Conservation (phyloP, 352 stramenopile species). For the Phytophthora macrochlamydospora region DNA sequence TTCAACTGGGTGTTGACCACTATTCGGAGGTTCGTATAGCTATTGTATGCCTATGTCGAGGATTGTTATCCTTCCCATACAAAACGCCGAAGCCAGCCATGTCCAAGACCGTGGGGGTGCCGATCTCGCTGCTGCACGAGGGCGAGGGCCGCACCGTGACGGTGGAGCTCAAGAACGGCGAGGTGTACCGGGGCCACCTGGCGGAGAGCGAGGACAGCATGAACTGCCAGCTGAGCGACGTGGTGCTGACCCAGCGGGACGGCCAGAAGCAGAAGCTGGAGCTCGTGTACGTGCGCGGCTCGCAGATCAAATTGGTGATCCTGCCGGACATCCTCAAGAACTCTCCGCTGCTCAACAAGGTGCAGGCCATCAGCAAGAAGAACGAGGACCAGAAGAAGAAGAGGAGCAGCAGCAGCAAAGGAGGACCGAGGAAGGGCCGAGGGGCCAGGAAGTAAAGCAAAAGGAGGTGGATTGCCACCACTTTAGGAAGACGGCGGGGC, state of each 20-base stretch:
- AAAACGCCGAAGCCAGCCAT: slow-evolving; percentile 22
- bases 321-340: slow-evolving; percentile 97
- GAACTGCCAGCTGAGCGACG: slow-evolving; percentile 97
- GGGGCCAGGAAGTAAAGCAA: slow-evolving; percentile 35
- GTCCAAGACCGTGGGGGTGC: slow-evolving; percentile 82
- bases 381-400: slow-evolving; percentile 65
- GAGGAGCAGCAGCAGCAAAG: slow-evolving; percentile 31
- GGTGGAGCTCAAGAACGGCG: slow-evolving; percentile 89
- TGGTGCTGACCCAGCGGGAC: slow-evolving; percentile 86
- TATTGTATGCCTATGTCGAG: too few species aligned
- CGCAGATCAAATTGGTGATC: slow-evolving; percentile 97
- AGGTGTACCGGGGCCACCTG: slow-evolving; percentile 87
- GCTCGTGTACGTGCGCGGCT: slow-evolving; percentile 95
- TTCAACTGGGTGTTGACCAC: too few species aligned
- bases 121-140: slow-evolving; percentile 88
- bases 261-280: slow-evolving; percentile 84
- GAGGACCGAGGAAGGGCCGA: slow-evolving; percentile 24
- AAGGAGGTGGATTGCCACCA: background rate
- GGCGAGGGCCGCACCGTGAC: slow-evolving; percentile 86
- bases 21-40: too few species aligned
- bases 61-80: too few species aligned
- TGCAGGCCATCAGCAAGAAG: slow-evolving; percentile 87
- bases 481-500: slow-evolving; percentile 23
- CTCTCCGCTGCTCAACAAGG: slow-evolving; percentile 96
- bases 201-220: slow-evolving; percentile 94